These are phyloP conservation scores for Plasmodium cynomolgi DNA, from an alignment of 169 alveolate species.

Conservation along the genomic window DNA sequence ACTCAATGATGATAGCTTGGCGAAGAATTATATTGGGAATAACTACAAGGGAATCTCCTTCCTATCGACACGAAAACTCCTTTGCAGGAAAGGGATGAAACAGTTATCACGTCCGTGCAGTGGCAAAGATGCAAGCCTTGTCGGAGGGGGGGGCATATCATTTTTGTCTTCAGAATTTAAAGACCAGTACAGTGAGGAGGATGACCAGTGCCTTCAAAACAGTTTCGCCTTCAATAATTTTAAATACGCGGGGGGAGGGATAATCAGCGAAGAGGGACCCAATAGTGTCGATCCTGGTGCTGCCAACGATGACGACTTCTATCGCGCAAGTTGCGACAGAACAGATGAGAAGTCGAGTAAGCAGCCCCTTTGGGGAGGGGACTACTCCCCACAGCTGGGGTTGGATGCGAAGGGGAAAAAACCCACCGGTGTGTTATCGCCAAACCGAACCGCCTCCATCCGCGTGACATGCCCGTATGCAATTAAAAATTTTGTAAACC, in stretches of 20 bases:
- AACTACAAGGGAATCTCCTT: conserved; percentile 30
- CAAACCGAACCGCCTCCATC: background rate
- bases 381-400: background rate
- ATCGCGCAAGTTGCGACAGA: background rate
- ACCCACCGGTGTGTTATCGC: background rate
- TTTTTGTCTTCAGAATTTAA: background rate
- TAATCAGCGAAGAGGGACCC: background rate
- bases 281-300: background rate
- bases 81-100: background rate
- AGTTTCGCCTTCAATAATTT: background rate
- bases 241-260: background rate
- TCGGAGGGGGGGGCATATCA: background rate
- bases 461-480: conserved; percentile 39
- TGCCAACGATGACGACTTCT: background rate
- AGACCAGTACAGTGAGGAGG: background rate
- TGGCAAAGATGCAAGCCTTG: background rate
- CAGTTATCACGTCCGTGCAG: background rate
- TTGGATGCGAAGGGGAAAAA: background rate
- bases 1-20: background rate
- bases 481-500: conserved; percentile 10
- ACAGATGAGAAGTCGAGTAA: background rate
- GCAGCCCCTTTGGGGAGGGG: background rate
- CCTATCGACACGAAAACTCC: conserved; percentile 11
- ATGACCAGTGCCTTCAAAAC: background rate
- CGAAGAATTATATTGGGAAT: conserved; percentile 67